Conservation (phyloP, 257 asterid genomes). For the Solanum phureja region DNA sequence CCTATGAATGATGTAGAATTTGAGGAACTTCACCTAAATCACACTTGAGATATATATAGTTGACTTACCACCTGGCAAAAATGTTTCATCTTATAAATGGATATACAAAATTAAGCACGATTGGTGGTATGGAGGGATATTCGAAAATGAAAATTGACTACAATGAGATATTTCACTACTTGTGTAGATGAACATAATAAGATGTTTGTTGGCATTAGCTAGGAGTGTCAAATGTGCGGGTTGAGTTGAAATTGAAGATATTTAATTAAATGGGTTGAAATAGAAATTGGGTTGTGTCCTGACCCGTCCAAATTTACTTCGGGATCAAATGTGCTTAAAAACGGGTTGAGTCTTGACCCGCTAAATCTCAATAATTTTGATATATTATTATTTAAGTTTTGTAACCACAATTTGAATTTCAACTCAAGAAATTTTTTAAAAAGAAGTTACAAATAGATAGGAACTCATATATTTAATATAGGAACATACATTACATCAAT, state of each 20-base stretch:
- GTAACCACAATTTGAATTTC: background rate
- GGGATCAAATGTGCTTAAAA: background rate
- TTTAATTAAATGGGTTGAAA: background rate
- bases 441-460: too few species aligned
- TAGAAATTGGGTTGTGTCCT: background rate
- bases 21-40: background rate
- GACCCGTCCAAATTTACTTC: background rate
- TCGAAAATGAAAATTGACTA: background rate
- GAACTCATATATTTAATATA: background rate
- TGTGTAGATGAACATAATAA: background rate
- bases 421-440: background rate
- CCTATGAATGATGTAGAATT: background rate
- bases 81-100: background rate
- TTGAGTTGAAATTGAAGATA: background rate
- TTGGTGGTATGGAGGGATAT: background rate
- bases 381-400: too few species aligned
- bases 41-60: background rate
- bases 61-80: background rate
- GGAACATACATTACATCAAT: background rate
- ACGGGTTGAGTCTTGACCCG: background rate
- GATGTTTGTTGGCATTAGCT: background rate
- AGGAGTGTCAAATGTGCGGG: background rate
- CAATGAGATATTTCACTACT: background rate
- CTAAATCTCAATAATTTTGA: background rate
- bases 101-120: background rate